These are phyloP conservation scores for Entomortierella parvispora DNA, from an alignment of 192 early-diverging fungal species.

Conservation along the genomic window DNA sequence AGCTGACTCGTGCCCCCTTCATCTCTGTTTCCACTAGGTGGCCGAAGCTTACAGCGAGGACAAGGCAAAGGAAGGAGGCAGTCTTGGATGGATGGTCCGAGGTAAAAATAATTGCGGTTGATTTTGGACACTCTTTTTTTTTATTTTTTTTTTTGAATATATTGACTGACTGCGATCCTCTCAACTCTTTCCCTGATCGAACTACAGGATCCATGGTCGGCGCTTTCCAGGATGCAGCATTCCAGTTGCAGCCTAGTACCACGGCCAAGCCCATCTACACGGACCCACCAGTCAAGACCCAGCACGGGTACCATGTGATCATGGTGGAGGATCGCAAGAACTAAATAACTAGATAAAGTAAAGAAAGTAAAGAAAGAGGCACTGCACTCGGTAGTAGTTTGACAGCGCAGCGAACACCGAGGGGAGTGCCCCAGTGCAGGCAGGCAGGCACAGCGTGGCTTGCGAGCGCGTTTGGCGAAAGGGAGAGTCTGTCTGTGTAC, in stretches of 20 bases:
- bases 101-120: too few relatives aligned
- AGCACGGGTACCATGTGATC: conserved; percentile 86
- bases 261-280: conserved; percentile 75
- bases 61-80: conserved; percentile 83
- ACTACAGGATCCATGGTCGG: conserved; percentile 64
- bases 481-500: too few relatives aligned
- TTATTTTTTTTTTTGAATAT: not conserved
- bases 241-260: conserved; percentile 74
- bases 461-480: too few relatives aligned
- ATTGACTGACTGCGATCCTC: not conserved
- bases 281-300: conserved; percentile 76
- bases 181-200: not conserved
- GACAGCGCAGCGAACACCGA: too few relatives aligned
- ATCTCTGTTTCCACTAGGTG: conserved; percentile 53
- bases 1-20: too few relatives aligned
- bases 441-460: too few relatives aligned
- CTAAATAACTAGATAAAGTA: conserved; percentile 33
- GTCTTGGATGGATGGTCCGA: conserved; percentile 81
- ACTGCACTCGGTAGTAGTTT: too few relatives aligned
- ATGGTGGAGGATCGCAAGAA: conserved; percentile 79
- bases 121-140: not conserved
- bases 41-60: conserved; percentile 83
- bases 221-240: conserved; percentile 84
- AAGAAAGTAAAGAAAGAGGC: too few relatives aligned
- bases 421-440: too few relatives aligned